Percentiles rank a stretch among this genome's conserved stretches.
phyloP scores from a whole-genome alignment of 2,329 filamentous ascomycete species.

The Aspergillus sojae region DNA sequence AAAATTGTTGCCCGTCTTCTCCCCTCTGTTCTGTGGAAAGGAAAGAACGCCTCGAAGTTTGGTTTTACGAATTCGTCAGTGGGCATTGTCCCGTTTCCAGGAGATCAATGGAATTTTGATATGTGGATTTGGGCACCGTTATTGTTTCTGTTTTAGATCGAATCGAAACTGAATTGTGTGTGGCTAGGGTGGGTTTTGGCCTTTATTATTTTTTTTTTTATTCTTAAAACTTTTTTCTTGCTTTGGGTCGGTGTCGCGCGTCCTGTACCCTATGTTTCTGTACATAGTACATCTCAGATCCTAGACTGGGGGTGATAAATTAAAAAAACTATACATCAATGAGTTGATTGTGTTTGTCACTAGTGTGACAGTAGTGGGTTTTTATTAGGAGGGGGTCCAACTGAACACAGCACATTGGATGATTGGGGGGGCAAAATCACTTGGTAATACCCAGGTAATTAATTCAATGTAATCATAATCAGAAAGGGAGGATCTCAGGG shows the following conservation, averaged over 20 bases:
- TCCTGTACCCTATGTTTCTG: neutral
- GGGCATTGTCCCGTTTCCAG: neutral
- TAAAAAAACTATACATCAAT: slow-evolving; percentile 16
- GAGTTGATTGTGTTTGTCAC: slow-evolving; percentile 28
- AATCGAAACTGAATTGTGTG: neutral
- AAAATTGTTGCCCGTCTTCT: slow-evolving; percentile 7
- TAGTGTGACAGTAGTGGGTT: slow-evolving; percentile 29
- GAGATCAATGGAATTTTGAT: neutral
- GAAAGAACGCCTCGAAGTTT: neutral
- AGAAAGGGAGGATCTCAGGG: neutral
- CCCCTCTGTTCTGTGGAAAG: slow-evolving; percentile 5
- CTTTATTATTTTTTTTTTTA: neutral
- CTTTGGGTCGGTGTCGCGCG: neutral
- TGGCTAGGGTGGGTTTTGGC: neutral
- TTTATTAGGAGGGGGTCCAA: slow-evolving; percentile 15
- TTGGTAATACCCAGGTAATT: slow-evolving; percentile 9
- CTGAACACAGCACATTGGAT: slow-evolving; percentile 10
- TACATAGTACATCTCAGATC: slow-evolving; percentile 3
- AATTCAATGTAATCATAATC: slow-evolving; percentile 3
- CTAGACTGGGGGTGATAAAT: slow-evolving; percentile 11
- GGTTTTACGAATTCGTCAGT: neutral
- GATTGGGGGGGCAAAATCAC: slow-evolving; percentile 5
- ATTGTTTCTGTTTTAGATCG: neutral
- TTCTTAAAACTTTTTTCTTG: neutral
- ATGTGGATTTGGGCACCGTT: neutral